Evolutionary conservation across 2,329 filamentous ascomycete genomes (phyloP).

Genomic region (Fusarium veterinarium): DNA sequence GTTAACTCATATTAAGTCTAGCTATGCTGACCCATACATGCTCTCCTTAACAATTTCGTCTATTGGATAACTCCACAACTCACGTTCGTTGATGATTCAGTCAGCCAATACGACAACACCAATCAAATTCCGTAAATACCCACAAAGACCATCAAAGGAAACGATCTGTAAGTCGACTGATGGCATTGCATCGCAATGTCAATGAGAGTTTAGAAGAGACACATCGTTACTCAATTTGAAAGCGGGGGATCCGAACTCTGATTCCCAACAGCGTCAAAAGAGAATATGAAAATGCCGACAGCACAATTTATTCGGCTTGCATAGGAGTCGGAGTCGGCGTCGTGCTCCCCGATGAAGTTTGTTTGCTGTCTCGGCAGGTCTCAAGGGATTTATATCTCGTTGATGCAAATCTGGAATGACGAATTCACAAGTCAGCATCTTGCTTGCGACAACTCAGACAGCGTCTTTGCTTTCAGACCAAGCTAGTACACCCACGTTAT

Average conservation of each 20-base stretch:
- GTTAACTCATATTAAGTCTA: not conserved
- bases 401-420: not conserved
- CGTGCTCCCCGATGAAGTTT: slow-evolving; percentile 5
- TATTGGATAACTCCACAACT: not conserved
- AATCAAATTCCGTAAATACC: not conserved
- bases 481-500: slow-evolving; percentile 10
- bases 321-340: slow-evolving; percentile 8
- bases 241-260: slow-evolving; percentile 10
- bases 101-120: not conserved
- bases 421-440: not conserved
- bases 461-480: not conserved
- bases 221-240: slow-evolving; percentile 5
- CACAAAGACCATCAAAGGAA: not conserved
- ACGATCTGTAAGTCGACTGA: not conserved
- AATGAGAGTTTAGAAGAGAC: not conserved
- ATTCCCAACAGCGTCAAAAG: not conserved
- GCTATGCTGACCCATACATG: not conserved
- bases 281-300: not conserved
- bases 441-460: not conserved
- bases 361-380: not conserved
- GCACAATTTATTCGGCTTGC: not conserved
- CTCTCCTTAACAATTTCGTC: not conserved
- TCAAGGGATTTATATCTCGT: not conserved
- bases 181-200: not conserved
- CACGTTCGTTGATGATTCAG: not conserved